Base-by-base conservation (phyloP, 306 rosid species). In the Sophora flavescens region DNA sequence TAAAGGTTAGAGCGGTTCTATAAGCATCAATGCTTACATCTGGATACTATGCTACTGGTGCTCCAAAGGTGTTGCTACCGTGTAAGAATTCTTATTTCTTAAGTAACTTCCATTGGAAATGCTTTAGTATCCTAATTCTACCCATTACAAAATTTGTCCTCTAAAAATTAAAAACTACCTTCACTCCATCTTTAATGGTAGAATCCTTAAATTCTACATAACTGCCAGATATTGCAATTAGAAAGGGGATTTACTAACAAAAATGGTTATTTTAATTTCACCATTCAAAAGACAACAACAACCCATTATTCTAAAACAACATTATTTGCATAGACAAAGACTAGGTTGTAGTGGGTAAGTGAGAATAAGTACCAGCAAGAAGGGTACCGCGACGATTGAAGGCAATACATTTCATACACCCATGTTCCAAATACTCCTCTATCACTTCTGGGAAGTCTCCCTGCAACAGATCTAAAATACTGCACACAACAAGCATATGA, bases 381-480 rank as follows among this genome's bases (percentile, higher is more conserved):
- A 95, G 99, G 63, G 97, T 92, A 62, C 99, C 99, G 0, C 96
- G 97, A 45, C 97, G 96, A 69, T 95, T 95, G 74, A 96, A 92
- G 58, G 99, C 92, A 60, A 92, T 87, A 77, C 97, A 96, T 84
- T 96, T 92, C 97, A 91, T 92, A 48, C 87, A 87, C 6, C 98
- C 97, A 87, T 92, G 87, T 42, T 96, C 98, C 82, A 96, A 61
- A 81, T 84, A 96, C 86, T 96, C 98, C 77, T 96, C 99, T n/a
- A 92, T 96, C 52, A 96, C 98, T 86, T 96, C 98, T 0, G 97
- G 99, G 68, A 96, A 96, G 83, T 96, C 97, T 14, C 98, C 99
- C 79, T 89, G 99, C 84, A 91, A 68, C 0, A 98, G 98, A 81
- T 93, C 98, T 93, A 76, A 61, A 66, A 63, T 36, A 80, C 4